phyloP scores from a whole-genome alignment of 1,139 yeast species.

The Geotrichum macrosporum region DNA sequence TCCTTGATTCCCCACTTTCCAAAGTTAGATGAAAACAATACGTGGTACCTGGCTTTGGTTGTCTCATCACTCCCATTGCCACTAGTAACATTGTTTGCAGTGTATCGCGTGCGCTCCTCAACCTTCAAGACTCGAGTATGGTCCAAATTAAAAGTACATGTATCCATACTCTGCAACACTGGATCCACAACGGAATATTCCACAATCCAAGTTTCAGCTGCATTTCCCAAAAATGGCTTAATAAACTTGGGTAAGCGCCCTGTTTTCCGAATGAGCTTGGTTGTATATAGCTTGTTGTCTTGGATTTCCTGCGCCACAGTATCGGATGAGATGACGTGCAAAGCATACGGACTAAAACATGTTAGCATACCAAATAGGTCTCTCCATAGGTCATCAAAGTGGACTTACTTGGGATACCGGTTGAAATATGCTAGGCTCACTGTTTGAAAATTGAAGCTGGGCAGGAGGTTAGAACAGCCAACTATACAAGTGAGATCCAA shows the following conservation, averaged over 20 bases:
- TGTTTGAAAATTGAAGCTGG: constrained; percentile 56
- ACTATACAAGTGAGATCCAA: not conserved
- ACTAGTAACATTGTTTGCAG: constrained; percentile 27
- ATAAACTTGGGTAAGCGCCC: constrained; percentile 83
- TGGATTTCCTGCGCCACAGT: constrained; percentile 62
- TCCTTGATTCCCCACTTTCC: constrained; percentile 56
- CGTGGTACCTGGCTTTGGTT: constrained; percentile 40
- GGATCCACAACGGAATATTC: constrained; percentile 80
- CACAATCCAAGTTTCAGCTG: constrained; percentile 75
- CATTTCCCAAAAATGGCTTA: constrained; percentile 68
- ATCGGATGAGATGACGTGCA: constrained; percentile 84
- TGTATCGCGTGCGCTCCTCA: constrained; percentile 67
- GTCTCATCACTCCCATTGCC: too few relatives aligned
- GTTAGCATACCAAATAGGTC: too few relatives aligned
- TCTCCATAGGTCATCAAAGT: too few relatives aligned
- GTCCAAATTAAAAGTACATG: constrained; percentile 82
- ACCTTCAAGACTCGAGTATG: constrained; percentile 75
- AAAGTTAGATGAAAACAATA: constrained; percentile 70
- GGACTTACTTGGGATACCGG: constrained; percentile 64
- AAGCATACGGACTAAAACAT: constrained; percentile 57
- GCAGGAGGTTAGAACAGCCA: constrained; percentile 7
- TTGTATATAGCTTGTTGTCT: constrained; percentile 55
- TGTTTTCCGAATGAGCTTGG: constrained; percentile 69
- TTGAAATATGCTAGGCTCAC: constrained; percentile 77
- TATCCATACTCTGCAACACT: constrained; percentile 46